Evolutionary conservation across 352 stramenopile genomes (phyloP).

Genomic region (Discostella stelligera): DNA sequence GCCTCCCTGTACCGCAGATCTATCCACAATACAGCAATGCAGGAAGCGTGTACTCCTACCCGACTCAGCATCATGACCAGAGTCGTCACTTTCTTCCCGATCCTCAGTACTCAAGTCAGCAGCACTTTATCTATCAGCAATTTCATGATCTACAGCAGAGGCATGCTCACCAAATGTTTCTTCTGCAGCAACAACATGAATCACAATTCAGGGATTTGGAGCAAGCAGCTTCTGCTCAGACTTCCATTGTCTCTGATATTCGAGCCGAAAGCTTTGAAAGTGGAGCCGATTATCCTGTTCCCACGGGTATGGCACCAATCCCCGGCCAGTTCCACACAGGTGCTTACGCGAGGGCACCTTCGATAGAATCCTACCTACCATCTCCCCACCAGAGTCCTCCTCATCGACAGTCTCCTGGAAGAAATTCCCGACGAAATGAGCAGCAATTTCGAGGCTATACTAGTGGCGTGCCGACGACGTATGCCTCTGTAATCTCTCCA

Average conservation of each 20-base stretch:
- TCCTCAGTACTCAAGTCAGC: conserved; percentile 25
- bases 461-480: conserved; percentile 9
- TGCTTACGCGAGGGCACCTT: neutral
- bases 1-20: conserved; percentile 10
- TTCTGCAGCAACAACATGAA: conserved; percentile 50
- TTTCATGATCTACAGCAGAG: conserved; percentile 46
- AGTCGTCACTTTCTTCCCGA: conserved; percentile 26
- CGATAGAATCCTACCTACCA: conserved; percentile 19
- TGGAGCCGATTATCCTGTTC: conserved; percentile 19
- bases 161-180: conserved; percentile 48
- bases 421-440: neutral
- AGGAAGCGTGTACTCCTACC: conserved; percentile 30
- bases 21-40: conserved; percentile 35
- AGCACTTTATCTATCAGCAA: conserved; percentile 43
- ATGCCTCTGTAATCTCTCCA: conserved; percentile 43
- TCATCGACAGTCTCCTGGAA: conserved; percentile 3
- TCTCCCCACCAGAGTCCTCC: conserved; percentile 7
- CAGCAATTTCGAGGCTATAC: neutral
- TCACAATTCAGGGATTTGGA: conserved; percentile 35
- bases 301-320: neutral
- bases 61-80: conserved; percentile 9
- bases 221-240: conserved; percentile 12
- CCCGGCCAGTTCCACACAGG: neutral
- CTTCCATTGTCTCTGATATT: conserved; percentile 13
- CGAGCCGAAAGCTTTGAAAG: conserved; percentile 33